Percentiles rank a stretch among this genome's conserved stretches.
Conservation (phyloP, 106 monocot genomes). For the Phalaenopsis equestris region DNA sequence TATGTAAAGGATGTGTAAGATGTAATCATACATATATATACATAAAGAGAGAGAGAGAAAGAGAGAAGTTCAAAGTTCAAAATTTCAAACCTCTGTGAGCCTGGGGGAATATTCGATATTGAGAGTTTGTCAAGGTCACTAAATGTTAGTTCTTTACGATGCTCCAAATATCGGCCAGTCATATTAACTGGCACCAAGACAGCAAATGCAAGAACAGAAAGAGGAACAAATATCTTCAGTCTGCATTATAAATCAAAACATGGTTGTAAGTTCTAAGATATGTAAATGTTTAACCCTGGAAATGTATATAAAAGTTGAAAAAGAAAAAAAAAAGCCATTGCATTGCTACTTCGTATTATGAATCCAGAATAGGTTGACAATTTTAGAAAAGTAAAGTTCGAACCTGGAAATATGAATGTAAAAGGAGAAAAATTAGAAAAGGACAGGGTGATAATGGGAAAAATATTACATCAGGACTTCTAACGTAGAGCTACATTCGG, state of each 20-base stretch:
- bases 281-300: neutral
- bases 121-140: conserved; percentile 89
- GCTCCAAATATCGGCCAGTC: conserved; percentile 50
- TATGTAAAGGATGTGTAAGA: neutral
- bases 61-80: neutral
- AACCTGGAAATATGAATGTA: neutral
- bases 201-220: conserved; percentile 46
- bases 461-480: too few species aligned
- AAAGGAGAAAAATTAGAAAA: neutral
- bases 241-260: conserved; percentile 25
- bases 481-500: too few species aligned
- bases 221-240: conserved; percentile 80
- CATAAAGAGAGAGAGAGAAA: neutral
- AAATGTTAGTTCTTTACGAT: conserved; percentile 28
- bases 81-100: conserved; percentile 47
- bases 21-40: neutral
- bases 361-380: neutral
- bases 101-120: conserved; percentile 67
- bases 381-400: neutral
- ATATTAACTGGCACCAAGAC: conserved; percentile 75
- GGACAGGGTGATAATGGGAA: neutral
- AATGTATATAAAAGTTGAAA: neutral
- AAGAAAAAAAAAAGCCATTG: neutral
- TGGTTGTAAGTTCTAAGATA: neutral
- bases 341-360: neutral